Evolutionary conservation across 2,329 filamentous ascomycete genomes (phyloP).

Genomic region (Hypoxylon sp.): DNA sequence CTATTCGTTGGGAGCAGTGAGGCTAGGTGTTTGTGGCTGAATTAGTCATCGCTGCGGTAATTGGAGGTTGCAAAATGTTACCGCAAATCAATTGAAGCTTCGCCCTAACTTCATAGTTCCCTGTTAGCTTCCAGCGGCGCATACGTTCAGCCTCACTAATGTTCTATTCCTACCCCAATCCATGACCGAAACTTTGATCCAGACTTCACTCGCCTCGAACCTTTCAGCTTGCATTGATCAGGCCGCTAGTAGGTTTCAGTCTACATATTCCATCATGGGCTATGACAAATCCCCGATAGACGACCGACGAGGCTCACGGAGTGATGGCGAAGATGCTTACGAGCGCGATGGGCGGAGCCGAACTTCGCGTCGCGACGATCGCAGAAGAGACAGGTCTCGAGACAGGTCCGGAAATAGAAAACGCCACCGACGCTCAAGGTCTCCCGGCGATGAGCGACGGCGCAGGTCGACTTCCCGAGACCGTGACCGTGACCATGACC

Average conservation of each 20-base stretch:
- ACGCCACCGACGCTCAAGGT: slow-evolving; percentile 49
- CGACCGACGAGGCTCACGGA: slow-evolving; percentile 33
- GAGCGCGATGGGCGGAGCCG: slow-evolving; percentile 44
- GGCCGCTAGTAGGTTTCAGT: slow-evolving; percentile 1
- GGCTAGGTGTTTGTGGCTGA: slow-evolving; percentile 1
- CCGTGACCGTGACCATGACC: slow-evolving; percentile 48
- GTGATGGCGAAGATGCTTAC: slow-evolving; percentile 41
- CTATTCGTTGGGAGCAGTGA: slow-evolving; percentile 1
- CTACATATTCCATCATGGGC: slow-evolving; percentile 29
- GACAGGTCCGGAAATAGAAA: slow-evolving; percentile 45
- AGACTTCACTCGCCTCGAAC: slow-evolving; percentile 18
- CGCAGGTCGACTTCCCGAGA: slow-evolving; percentile 50
- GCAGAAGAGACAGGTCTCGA: slow-evolving; percentile 41
- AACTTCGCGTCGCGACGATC: slow-evolving; percentile 40
- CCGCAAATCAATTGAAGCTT: slow-evolving; percentile 10
- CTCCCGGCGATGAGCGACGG: slow-evolving; percentile 47
- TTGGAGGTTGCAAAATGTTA: slow-evolving; percentile 13
- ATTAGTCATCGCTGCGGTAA: background rate
- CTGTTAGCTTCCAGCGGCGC: slow-evolving; percentile 1
- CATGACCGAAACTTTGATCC: slow-evolving; percentile 34
- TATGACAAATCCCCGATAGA: slow-evolving; percentile 30
- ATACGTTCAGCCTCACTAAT: slow-evolving; percentile 33
- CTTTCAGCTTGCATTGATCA: slow-evolving; percentile 20
- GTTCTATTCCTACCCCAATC: slow-evolving; percentile 10
- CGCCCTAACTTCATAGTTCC: background rate